Evolutionary conservation across 2,329 filamentous ascomycete species (phyloP), one percentile per base, ranked within the genome.

Genomic region (Exophiala xenobiotica): DNA sequence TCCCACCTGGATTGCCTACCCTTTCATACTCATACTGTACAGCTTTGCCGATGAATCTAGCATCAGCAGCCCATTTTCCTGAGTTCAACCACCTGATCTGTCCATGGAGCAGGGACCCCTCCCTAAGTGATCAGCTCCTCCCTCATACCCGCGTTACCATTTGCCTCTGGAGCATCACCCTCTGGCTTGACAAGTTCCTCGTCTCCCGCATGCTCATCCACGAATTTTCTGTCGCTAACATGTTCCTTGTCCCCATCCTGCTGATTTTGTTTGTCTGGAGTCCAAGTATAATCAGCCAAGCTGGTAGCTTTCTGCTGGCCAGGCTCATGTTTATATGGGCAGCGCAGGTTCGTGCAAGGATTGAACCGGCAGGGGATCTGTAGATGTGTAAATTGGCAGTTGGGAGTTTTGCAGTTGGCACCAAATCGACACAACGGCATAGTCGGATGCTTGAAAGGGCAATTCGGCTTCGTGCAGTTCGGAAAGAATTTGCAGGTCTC

Each of bases 251-350:
- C 64, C 33, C 62, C 55, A 12, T 55, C 58, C 22, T 47, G 41
- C 42, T 51, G 46, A 18, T 40, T 41, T 31, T 55, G 50, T 42
- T 57, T 60, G 27, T 78, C 80, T 2, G 89, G 81, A 14, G 85
- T 90, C 92, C 92, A 97, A 22, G 95, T 89, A 73, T 95, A 96
- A 69, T 95, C 89, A 55, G 85, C 81, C 70, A 90, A 92, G 11
- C 81, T 82, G 31, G 49, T 53, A 44, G 88, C 90, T 62, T 88
- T 83, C 39, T 62, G 58, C 74, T 99, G 93, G 9, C 92, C 93
- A 48, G 95, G 90, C 33, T 85, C 87, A 69, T 99, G 93, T 70
- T 90, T 90, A 74, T 90, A 97, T 3, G 85, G 78, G 69, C 93
- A 99, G 62, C 76, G 80, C n/a, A 86, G 81, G 73, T 96, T 96